These are phyloP conservation scores for Apiospora phragmitis DNA, from an alignment of 2,329 filamentous ascomycete genomes.

Conservation along the genomic window DNA sequence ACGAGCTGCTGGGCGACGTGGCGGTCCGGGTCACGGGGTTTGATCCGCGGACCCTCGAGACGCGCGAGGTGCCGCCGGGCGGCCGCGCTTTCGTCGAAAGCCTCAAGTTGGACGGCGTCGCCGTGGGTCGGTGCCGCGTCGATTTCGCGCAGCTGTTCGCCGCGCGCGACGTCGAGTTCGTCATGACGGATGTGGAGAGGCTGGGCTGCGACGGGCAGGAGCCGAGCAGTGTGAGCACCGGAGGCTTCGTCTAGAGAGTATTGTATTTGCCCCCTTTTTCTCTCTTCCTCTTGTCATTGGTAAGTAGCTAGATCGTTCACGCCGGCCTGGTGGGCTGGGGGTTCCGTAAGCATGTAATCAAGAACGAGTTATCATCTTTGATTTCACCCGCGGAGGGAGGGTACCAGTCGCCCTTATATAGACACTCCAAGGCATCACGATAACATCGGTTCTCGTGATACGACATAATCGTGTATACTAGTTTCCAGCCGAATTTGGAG, in stretches of 20 bases:
- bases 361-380: no score
- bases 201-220: constrained; percentile 2
- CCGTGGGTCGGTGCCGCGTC: constrained; percentile 1
- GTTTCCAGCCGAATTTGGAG: no score
- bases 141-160: background rate
- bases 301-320: background rate
- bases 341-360: no score
- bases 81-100: background rate
- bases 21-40: background rate
- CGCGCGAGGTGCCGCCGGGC: background rate
- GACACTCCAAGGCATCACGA: background rate
- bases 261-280: background rate
- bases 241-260: background rate
- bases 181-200: background rate
- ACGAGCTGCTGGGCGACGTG: background rate
- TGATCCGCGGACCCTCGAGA: background rate
- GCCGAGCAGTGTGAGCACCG: constrained; percentile 1
- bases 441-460: background rate
- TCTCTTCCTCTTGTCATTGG: background rate
- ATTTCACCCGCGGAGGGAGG: no score
- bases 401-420: background rate
- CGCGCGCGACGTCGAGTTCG: constrained; percentile 2
- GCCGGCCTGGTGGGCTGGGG: no score
- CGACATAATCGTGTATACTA: no score
- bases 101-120: background rate